A percentile compares a stretch with the other conserved stretches of the same genome.
phyloP scores from a whole-genome alignment of 2,329 filamentous ascomycete species.

The Piedraia hortae region DNA sequence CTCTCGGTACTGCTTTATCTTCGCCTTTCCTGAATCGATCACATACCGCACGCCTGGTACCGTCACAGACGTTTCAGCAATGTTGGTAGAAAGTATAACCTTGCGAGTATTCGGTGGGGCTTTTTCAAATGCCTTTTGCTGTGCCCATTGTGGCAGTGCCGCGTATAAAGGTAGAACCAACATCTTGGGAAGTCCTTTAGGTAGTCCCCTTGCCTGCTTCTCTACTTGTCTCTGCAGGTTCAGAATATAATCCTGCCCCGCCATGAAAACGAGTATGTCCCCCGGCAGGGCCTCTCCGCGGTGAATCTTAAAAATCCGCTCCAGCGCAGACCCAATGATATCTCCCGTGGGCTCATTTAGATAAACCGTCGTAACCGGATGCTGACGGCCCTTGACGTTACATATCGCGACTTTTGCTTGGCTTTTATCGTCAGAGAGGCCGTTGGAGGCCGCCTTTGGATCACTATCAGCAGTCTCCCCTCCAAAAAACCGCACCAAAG shows the following conservation, averaged over 20 bases:
- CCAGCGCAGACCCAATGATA: constrained; percentile 54
- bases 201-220: constrained; percentile 45
- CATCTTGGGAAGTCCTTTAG: constrained; percentile 21
- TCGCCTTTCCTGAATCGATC: constrained; percentile 77
- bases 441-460: constrained; percentile 5
- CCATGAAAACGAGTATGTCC: constrained; percentile 76
- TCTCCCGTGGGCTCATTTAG: constrained; percentile 48
- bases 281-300: constrained; percentile 72
- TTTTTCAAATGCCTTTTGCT: constrained; percentile 63
- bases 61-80: constrained; percentile 94
- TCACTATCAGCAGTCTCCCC: constrained; percentile 1
- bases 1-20: constrained; percentile 72
- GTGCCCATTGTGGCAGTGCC: constrained; percentile 60
- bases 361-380: constrained; percentile 54
- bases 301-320: constrained; percentile 66
- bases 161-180: constrained; percentile 63
- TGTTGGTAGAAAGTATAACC: constrained; percentile 80
- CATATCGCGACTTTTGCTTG: constrained; percentile 18
- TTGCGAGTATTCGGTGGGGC: constrained; percentile 54
- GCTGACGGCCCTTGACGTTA: constrained; percentile 65
- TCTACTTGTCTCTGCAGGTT: constrained; percentile 53
- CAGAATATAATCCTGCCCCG: constrained; percentile 82
- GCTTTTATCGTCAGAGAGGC: constrained; percentile 5
- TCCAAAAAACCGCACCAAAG: constrained; percentile 47
- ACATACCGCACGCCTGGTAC: constrained; percentile 81